Base-by-base conservation (phyloP, 2,329 filamentous ascomycete genomes). In the Pseudogymnoascus sp. region DNA sequence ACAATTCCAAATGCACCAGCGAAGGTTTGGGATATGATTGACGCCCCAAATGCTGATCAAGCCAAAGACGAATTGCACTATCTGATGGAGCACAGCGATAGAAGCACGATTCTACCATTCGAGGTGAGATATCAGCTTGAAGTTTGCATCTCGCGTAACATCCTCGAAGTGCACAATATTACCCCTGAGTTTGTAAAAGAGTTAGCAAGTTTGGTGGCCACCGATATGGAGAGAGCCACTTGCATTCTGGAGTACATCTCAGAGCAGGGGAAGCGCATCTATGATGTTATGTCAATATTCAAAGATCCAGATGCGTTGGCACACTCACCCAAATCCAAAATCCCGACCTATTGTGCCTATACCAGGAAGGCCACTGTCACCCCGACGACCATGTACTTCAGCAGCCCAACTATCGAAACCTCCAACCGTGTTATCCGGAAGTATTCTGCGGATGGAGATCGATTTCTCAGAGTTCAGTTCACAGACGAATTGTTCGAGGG, bases 401-500 rank as follows among this genome's bases (percentile, higher is more conserved):
- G 82, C 64, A 90, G 89, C 0, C 92, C 94, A 0, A 82, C 84
- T 0, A 83, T 95, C 1, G 94, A 99, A 69, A 89, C 88, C 0
- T 94, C 92, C 0, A 97, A 99, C 70, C 84, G 94, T 1, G 86
- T 99, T 1, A 80, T 96, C 41, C 85, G 94, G 13, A 82, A 88
- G 48, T 94, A 89, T 71, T 78, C 77, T 7, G 79, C 86, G 63
- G 67, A 80, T 12, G 80, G 85, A 13, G 92, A 97, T 70, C 86
- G 89, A 2, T 99, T 99, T 68, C 78, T 99, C 8, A 85, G 93
- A 2, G 87, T 97, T 2, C 90, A 92, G 65, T 97, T 99, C 71
- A 87, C 88, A 0, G 93, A 97, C 60, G 94, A 99, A 74, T 79
- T 86, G 25, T 68, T 64, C 58, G 67, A 72, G 65, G 71, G 70